phyloP scores from a whole-genome alignment of 192 early-diverging fungal species.

The Hyaloraphidium curvatum region DNA sequence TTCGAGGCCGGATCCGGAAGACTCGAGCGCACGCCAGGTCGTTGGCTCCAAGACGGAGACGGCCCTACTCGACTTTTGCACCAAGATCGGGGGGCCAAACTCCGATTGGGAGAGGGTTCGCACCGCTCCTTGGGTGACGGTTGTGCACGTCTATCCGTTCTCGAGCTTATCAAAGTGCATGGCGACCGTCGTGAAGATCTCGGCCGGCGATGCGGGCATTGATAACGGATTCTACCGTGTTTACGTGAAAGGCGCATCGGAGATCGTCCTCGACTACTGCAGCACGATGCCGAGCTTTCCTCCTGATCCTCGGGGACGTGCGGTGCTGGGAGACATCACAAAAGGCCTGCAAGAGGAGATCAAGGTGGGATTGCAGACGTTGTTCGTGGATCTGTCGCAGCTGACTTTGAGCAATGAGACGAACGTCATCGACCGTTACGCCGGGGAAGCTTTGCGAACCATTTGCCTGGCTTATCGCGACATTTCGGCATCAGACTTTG shows the following conservation, averaged over 20 bases:
- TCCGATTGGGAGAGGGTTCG: not conserved
- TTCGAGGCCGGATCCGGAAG: conserved; percentile 26
- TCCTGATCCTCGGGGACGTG: no score
- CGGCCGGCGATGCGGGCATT: not conserved
- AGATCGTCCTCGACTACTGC: conserved; percentile 50
- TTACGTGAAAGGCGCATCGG: conserved; percentile 62
- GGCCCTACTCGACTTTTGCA: conserved; percentile 68
- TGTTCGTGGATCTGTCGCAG: no score
- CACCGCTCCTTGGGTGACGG: not conserved
- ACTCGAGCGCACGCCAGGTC: conserved; percentile 39
- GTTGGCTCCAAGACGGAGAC: conserved; percentile 90
- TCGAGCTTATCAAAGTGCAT: conserved; percentile 3
- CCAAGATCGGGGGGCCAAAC: conserved; percentile 28
- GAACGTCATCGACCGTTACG: conserved; percentile 55
- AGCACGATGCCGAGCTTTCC: no score
- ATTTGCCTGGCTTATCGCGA: conserved; percentile 75
- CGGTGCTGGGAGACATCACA: no score
- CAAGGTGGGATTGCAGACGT: no score
- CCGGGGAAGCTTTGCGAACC: conserved; percentile 66
- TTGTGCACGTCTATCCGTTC: conserved; percentile 2
- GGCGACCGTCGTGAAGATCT: conserved; percentile 5
- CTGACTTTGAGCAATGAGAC: no score
- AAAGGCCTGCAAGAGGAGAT: no score
- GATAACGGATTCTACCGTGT: conserved; percentile 17
- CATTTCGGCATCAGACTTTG: conserved; percentile 15